phyloP scores from a whole-genome alignment of 2,329 filamentous ascomycete genomes.

The Diplodia intermedia region DNA sequence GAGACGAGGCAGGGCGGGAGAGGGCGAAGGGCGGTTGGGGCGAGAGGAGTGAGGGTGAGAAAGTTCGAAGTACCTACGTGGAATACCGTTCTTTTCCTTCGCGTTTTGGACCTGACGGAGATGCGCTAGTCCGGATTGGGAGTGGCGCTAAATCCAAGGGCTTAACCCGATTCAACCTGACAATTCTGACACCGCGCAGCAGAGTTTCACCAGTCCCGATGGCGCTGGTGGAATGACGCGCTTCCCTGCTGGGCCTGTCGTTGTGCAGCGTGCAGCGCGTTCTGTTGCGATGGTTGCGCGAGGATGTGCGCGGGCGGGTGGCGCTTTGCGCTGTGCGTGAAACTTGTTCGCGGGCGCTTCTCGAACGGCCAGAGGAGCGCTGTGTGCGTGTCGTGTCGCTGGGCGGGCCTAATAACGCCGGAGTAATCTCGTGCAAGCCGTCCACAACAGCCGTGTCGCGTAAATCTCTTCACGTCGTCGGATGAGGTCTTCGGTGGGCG shows the following conservation, averaged over 20 bases:
- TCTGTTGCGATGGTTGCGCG: slow-evolving; percentile 25
- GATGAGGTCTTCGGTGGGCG: slow-evolving; percentile 17
- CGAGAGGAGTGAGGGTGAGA: slow-evolving; percentile 35
- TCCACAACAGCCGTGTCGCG: slow-evolving; percentile 30
- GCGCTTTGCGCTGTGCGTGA: slow-evolving; percentile 12
- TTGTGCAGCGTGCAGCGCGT: slow-evolving; percentile 23
- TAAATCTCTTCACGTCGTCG: slow-evolving; percentile 31
- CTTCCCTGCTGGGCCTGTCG: slow-evolving; percentile 13
- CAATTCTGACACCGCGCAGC: slow-evolving; percentile 32
- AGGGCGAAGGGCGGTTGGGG: slow-evolving; percentile 38
- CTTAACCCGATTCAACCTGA: slow-evolving; percentile 32
- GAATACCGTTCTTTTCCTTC: slow-evolving; percentile 34
- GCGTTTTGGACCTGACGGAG: slow-evolving; percentile 33
- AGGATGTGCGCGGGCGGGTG: slow-evolving; percentile 8
- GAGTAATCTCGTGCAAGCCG: slow-evolving; percentile 30
- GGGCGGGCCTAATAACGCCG: slow-evolving; percentile 29
- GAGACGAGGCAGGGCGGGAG: slow-evolving; percentile 38
- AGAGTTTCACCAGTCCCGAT: slow-evolving; percentile 33
- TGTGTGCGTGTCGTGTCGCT: slow-evolving; percentile 19
- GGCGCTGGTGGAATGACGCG: slow-evolving; percentile 26
- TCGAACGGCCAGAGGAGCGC: slow-evolving; percentile 12
- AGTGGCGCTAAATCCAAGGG: slow-evolving; percentile 28
- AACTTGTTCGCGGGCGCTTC: slow-evolving; percentile 23
- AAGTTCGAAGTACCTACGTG: slow-evolving; percentile 34
- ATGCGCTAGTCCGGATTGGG: slow-evolving; percentile 32